Base-by-base conservation (phyloP, 78 protist species). In the Dictyostelium capitatum region DNA sequence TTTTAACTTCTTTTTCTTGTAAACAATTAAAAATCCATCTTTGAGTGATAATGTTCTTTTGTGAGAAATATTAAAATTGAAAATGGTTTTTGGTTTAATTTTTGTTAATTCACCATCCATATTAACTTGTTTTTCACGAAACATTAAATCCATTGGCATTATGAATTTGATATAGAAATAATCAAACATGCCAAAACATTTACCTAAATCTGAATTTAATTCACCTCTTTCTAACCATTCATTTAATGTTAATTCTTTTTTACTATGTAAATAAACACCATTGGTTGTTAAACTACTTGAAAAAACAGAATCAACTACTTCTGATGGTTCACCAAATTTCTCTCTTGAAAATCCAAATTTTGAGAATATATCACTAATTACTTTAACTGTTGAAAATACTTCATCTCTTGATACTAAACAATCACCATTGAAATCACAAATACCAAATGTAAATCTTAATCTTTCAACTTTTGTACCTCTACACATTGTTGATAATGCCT, bases 401-500 rank as follows among this genome's bases (percentile, higher is more conserved):
- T 83, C 91, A 11, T 83, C 81, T 72, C 81, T 83, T 23, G 91
- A 83, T 11, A 83, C 83, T 6, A 75, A 20, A 3, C 41, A 15
- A 75, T 85, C 72, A 23, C 77, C 70, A 75, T 85, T 64, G 32
- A 85, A 85, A 75, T 85, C 92, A 75, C 92, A 85, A 62, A 85
- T 75, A 59, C 46, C 43, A 62, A 85, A 85, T 20, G 83, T 74
- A 75, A 85, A 89, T 82, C 89, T 91, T n/a, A 95, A 47, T 70
- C 75, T 95, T 64, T 95, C 96, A 15, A 23, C 50, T 46, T 64
- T 69, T 2, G 28, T 28, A 14, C 96, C 96, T 82, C 96, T 77
- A 46, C 83, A 47, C 96, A 95, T 95, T 17, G 89, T 80, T 14
- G 91, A 82, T 19, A 95, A 41, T 8, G 96, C 96, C n/a, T 69